A percentile compares a stretch with the other conserved stretches of the same genome.
Evolutionary conservation across 441 rosid genomes (phyloP).

Genomic region (Populus hybrid): DNA sequence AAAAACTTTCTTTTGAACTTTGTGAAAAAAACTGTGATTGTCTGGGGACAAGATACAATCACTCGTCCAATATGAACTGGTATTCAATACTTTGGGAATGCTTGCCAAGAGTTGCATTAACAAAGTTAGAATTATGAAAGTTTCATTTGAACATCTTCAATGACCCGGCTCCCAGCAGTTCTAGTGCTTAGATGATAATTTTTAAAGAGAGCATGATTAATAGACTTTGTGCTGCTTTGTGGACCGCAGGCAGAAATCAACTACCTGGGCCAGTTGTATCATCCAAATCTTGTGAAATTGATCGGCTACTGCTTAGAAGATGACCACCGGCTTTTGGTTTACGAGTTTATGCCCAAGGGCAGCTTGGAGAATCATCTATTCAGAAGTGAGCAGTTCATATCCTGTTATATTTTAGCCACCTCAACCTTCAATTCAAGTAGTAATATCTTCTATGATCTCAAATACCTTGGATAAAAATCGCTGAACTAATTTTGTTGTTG

Average conservation of each 20-base stretch:
- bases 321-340: constrained; percentile 76
- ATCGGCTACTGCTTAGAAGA: constrained; percentile 86
- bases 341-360: constrained; percentile 89
- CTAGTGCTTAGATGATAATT: background rate
- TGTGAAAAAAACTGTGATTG: background rate
- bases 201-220: constrained; percentile 4
- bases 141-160: background rate
- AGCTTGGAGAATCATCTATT: constrained; percentile 88
- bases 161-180: background rate
- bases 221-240: constrained; percentile 9
- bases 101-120: background rate
- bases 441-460: background rate
- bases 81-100: background rate
- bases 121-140: background rate
- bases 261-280: constrained; percentile 64
- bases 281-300: constrained; percentile 76
- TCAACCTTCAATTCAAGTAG: background rate
- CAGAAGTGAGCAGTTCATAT: constrained; percentile 48
- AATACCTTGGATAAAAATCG: background rate
- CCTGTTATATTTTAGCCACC: background rate
- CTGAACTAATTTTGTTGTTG: constrained; percentile 1
- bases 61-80: background rate
- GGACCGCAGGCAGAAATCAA: constrained; percentile 12
- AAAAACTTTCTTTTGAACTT: background rate
- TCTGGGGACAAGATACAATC: background rate